Base-by-base conservation (phyloP, 768 basidiomycete species). In the Hericium rajendrae region DNA sequence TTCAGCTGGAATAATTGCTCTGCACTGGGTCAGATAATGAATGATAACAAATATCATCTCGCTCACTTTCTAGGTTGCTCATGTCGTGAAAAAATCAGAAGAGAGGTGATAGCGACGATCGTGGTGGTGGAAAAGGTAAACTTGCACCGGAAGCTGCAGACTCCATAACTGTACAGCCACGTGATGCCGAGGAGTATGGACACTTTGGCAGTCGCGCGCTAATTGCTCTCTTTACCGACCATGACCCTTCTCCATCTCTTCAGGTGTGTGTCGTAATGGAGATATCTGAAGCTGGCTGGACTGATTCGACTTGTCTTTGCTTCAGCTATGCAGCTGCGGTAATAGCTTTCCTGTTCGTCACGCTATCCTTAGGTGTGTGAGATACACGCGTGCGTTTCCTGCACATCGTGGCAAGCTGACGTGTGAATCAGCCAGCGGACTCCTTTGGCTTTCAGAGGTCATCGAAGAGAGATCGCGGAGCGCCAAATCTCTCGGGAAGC, bases 1-100 rank as follows among this genome's bases (percentile, higher is more conserved):
- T 99, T 99, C 66, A 99, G 88, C 73, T 97, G 92, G 68, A 99
- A 99, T n/a, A 98, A 79, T 32, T 91, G 94, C 74, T 98, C 95
- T 99, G 70, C 4, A 63, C 38, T 57, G 60, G 39, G 58, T 79
- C 56, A 78, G 74, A 18, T 56, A 28, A 52, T 58, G 10, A 6
- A 12, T 2, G 6, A 3, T 9, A n/a, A 5, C 41, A 0, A 10
- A 48, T 10, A 16, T 16, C 32, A 2, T 32, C 32, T 32, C 6
- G 72, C 93, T 78, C 67, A 92, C 94, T 95, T 74, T 97, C 93
- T 63, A 97, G 82, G 71, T 82, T 86, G 74, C 85, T 88, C 87
- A 87, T 90, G 60, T 10, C 12, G 48, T 40, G 43, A 16, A 46
- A 18, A 11, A 46, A 20, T 46, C 20, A 46, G n/a, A 46, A 6